Evolutionary conservation across 192 early-diverging fungal species (phyloP).

Genomic region (Piromyces finnis): DNA sequence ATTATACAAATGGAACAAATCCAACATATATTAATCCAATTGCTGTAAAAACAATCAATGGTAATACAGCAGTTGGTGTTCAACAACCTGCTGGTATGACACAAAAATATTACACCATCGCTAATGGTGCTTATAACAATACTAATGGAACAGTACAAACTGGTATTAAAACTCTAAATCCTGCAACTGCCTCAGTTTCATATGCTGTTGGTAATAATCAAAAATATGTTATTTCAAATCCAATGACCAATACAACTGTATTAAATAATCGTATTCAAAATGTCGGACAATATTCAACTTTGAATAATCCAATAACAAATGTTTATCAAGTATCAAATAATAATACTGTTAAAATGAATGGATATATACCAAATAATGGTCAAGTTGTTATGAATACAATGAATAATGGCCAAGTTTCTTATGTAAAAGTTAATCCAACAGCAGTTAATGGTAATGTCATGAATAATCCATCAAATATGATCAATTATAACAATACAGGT

Average conservation of each 20-base stretch:
- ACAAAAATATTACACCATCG: neutral
- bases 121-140: neutral
- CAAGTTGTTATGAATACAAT: neutral
- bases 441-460: neutral
- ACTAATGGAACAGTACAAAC: neutral
- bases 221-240: neutral
- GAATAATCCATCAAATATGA: neutral
- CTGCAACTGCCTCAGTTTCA: neutral
- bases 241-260: neutral
- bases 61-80: neutral
- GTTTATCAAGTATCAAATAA: neutral
- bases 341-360: neutral
- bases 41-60: neutral
- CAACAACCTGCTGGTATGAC: neutral
- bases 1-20: neutral
- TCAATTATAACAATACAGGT: neutral
- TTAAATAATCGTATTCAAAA: neutral
- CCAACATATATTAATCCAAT: neutral
- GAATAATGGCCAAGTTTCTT: neutral
- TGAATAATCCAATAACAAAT: neutral
- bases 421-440: neutral
- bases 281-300: neutral
- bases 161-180: neutral
- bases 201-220: neutral
- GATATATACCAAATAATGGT: neutral